These are phyloP conservation scores for Cenchrus purpureus DNA, from an alignment of 176 grass and related monocot species.

Conservation along the genomic window DNA sequence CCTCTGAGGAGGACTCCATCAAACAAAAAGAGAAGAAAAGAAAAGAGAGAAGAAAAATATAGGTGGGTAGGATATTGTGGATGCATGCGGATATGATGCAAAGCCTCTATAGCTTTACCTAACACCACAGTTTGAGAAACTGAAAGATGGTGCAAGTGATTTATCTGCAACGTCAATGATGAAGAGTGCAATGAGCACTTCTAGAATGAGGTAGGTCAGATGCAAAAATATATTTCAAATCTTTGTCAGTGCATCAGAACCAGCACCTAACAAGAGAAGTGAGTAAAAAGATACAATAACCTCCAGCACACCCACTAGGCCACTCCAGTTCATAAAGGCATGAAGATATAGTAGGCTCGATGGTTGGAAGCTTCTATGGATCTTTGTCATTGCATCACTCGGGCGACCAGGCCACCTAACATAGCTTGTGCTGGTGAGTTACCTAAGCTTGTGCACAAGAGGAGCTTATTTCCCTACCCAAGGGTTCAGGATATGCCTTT, in stretches of 20 bases:
- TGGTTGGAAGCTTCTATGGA: slow-evolving; percentile 53
- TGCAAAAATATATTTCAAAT: slow-evolving; percentile 40
- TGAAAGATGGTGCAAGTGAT: slow-evolving; percentile 51
- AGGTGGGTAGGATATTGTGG: slow-evolving; percentile 52
- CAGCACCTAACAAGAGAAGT: slow-evolving; percentile 51
- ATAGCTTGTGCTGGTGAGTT: slow-evolving; percentile 10
- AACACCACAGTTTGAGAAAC: slow-evolving; percentile 58
- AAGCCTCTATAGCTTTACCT: slow-evolving; percentile 60
- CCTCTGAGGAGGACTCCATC: slow-evolving; percentile 21
- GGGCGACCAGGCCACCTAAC: slow-evolving; percentile 48
- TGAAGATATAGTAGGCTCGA: slow-evolving; percentile 44
- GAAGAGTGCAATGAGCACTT: slow-evolving; percentile 48
- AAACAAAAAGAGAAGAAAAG: slow-evolving; percentile 13
- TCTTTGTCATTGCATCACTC: slow-evolving; percentile 56
- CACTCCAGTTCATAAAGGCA: slow-evolving; percentile 40
- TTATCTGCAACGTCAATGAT: slow-evolving; percentile 51
- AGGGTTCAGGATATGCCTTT: slow-evolving; percentile 36
- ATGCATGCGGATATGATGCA: slow-evolving; percentile 57
- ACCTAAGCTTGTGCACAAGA: slow-evolving; percentile 19
- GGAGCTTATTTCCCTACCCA: neutral
- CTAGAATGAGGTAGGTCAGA: slow-evolving; percentile 61
- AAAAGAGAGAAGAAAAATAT: slow-evolving; percentile 2
- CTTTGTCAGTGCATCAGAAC: slow-evolving; percentile 55
- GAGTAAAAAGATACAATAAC: slow-evolving; percentile 49
- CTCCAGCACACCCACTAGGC: slow-evolving; percentile 52